Conservation (phyloP, 495 filamentous ascomycete genomes). For the Penicillium salamii region DNA sequence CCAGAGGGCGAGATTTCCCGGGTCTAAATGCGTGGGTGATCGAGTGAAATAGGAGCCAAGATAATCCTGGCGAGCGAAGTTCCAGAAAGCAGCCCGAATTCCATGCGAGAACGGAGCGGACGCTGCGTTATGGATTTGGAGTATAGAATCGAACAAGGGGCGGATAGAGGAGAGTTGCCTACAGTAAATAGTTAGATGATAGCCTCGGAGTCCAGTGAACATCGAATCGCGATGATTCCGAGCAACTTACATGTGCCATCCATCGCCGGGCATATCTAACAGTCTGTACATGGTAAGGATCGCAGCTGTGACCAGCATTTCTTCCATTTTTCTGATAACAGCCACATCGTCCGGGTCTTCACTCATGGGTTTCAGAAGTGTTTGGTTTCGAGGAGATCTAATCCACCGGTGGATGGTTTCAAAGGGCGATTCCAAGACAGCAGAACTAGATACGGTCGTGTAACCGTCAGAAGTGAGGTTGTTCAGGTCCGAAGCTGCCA, state of each 20-base stretch:
- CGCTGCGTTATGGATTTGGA: constrained; percentile 7
- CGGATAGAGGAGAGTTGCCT: constrained; percentile 35
- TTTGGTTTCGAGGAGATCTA: constrained; percentile 8
- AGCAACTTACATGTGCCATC: constrained; percentile 37
- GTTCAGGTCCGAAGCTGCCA: constrained; percentile 32
- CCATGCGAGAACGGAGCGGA: constrained; percentile 28
- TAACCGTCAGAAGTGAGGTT: constrained; percentile 31
- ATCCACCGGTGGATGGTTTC: constrained; percentile 31
- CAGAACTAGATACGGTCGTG: constrained; percentile 31
- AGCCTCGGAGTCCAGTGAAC: too few relatives aligned
- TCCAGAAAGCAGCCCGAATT: constrained; percentile 39
- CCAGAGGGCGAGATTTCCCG: constrained; percentile 32
- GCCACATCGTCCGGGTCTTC: constrained; percentile 8
- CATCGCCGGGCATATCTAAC: constrained; percentile 31
- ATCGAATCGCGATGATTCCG: too few relatives aligned
- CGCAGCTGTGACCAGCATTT: constrained; percentile 27
- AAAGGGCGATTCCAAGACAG: constrained; percentile 35
- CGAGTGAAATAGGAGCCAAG: constrained; percentile 38
- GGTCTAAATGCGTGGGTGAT: constrained; percentile 30
- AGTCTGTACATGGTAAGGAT: constrained; percentile 35
- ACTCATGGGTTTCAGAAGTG: neutral
- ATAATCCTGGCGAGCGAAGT: constrained; percentile 40
- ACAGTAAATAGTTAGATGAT: neutral
- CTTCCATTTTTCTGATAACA: constrained; percentile 29
- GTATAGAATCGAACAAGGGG: constrained; percentile 30